Base-by-base conservation (phyloP, 2,329 filamentous ascomycete genomes). In the Penicillium sp. region DNA sequence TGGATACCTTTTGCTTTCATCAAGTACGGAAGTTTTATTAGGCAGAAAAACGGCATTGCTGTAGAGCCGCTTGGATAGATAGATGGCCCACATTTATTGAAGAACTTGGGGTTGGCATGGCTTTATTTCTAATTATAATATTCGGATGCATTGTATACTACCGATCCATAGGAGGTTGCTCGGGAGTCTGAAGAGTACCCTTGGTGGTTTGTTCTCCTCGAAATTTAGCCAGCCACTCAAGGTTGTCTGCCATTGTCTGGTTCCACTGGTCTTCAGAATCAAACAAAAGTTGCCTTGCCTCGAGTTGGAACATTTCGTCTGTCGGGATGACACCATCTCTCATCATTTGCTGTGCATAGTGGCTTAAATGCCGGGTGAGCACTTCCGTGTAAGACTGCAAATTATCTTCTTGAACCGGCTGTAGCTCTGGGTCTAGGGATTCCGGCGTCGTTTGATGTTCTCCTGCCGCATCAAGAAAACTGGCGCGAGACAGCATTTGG, bases 271-370 rank as follows among this genome's bases (percentile, higher is more conserved):
- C 67, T 23, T 66, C 61, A 1, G 53, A 60, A 48, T 64, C 66
- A 48, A 62, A 69, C 12, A 67, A 51, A 21, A 68, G 55, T 6
- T 53, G 50, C 17, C 67, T 61, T 23, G 62, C 59, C 41, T 70
- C 66, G 4, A 61, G 52, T 51, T 69, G 67, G 23, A 70, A 66
- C 58, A 63, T 61, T 27, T 66, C 63, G 47, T 70, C 68, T 4
- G 63, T 61, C 2, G 64, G 64, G 21, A 64, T 52, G 17, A 65
- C 55, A 5, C 65, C 65, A 9, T 41, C 8, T 12, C 42, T 51
- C 51, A 66, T 64, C 47, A 59, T 50, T n/a, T n/a, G n/a, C n/a
- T 55, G 61, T 17, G 63, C 61, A 47, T 58, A 67, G 17, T 60
- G 59, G 23, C 64, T 61, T 1, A 66, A 33, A 42, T 65, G 65